Evolutionary conservation across 1,139 yeast species (phyloP), one percentile per base, ranked within the genome.

Genomic region (Blastobotrys buckinghamii): DNA sequence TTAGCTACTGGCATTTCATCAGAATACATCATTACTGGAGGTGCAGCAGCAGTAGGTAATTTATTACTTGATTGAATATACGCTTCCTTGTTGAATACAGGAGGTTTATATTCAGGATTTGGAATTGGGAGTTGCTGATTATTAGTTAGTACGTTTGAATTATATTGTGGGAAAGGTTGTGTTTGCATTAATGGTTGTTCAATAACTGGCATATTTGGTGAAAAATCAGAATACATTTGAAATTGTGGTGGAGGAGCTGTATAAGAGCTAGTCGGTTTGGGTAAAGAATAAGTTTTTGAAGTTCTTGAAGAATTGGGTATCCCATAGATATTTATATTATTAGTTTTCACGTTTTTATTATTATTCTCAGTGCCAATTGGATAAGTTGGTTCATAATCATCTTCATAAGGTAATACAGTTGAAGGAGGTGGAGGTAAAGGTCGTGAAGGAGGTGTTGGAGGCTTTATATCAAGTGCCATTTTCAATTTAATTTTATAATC

Each of bases 171-270:
- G n/a, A n/a, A n/a, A n/a, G n/a, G n/a, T n/a, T 26, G 6, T 7
- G 29, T 26, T 26, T 26, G 29, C 29, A 26, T 26, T 26, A 10
- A 26, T 29, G 36, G 27, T 15, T 38, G 27, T 8, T 33, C 6
- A 26, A 26, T 19, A 13, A 15, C 53, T 10, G 57, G 57, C 20
- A 42, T 32, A 45, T 53, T 49, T 6, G 57, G 57, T 13, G 56
- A 53, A 29, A 46, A 42, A 37, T 55, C 58, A 1, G 58, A 55
- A 34, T 53, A 55, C 29, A 37, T 46, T 26, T 34, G 44, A 29
- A 39, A 44, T 19, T 36, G n/a, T 13, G 39, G 20, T 3, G 26
- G 20, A 3, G 26, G 15, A 3, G 17, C 22, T 16, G 39, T 7
- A 20, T 22, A 24, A 36, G 39, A 35, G 5, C 20, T 19, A 7